Percentiles rank a stretch among this genome's conserved stretches.
These are phyloP conservation scores for Vitellaria paradoxa DNA, from an alignment of 179 eudicot species.

Conservation along the genomic window DNA sequence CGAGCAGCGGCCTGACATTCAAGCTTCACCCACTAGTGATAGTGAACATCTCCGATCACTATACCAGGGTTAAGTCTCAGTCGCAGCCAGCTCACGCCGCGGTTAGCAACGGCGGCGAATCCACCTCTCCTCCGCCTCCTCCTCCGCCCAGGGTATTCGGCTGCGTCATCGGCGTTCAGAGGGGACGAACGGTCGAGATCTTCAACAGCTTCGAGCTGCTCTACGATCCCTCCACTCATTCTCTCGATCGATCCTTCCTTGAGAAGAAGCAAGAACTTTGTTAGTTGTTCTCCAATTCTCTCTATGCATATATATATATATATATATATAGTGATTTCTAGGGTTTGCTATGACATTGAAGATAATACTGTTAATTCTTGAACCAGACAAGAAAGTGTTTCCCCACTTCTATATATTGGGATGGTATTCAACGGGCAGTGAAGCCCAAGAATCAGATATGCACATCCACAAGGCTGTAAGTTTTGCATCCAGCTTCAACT, in stretches of 20 bases:
- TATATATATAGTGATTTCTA: neutral
- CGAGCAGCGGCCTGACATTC: constrained; percentile 90
- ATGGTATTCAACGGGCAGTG: constrained; percentile 97
- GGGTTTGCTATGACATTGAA: neutral
- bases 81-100: constrained; percentile 31
- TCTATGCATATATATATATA: neutral
- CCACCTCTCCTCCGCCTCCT: constrained; percentile 19
- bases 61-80: constrained; percentile 79
- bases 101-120: constrained; percentile 28
- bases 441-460: constrained; percentile 93
- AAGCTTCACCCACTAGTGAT: constrained; percentile 96
- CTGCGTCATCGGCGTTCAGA: constrained; percentile 91
- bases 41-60: constrained; percentile 92
- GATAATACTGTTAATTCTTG: constrained; percentile 9
- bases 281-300: constrained; percentile 27
- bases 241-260: constrained; percentile 82
- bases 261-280: constrained; percentile 96
- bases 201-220: constrained; percentile 94
- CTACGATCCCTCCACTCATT: constrained; percentile 45
- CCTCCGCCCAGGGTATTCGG: constrained; percentile 71
- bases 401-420: constrained; percentile 87
- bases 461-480: constrained; percentile 89
- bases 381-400: constrained; percentile 90
- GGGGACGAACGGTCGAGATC: constrained; percentile 95
- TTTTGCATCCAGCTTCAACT: neutral